These are phyloP conservation scores for Limnanthes douglasii DNA, from an alignment of 345 rosid genomes.

Conservation along the genomic window DNA sequence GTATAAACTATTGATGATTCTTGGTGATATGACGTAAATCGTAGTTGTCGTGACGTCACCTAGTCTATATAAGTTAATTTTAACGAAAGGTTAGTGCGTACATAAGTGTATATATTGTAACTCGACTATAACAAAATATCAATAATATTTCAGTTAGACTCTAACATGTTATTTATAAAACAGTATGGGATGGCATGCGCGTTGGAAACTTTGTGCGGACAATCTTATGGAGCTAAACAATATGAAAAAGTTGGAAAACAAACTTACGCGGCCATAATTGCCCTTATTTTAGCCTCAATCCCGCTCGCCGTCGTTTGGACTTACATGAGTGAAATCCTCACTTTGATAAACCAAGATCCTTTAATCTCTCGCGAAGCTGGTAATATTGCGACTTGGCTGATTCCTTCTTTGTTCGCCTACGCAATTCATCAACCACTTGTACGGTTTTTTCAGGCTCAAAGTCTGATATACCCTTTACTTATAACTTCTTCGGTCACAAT, in stretches of 20 bases:
- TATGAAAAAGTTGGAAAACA: constrained; percentile 37
- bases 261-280: constrained; percentile 37
- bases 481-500: constrained; percentile 27
- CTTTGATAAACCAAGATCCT: constrained; percentile 46
- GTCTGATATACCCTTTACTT: constrained; percentile 39
- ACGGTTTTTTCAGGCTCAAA: constrained; percentile 42
- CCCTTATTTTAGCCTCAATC: constrained; percentile 22
- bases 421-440: constrained; percentile 43
- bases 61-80: no score
- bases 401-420: constrained; percentile 46
- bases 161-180: no score
- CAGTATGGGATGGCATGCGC: constrained; percentile 74
- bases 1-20: no score
- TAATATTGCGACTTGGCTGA: constrained; percentile 32
- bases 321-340: constrained; percentile 35
- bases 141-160: no score
- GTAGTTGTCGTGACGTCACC: no score
- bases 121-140: no score
- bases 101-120: no score
- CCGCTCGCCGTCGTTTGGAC: constrained; percentile 49
- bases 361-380: constrained; percentile 36
- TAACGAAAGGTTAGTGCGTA: no score
- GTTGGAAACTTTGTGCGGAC: constrained; percentile 72
- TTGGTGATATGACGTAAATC: no score
- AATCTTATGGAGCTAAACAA: constrained; percentile 67